Evolutionary conservation across 2,329 filamentous ascomycete genomes (phyloP).

Genomic region (Claviceps maximensis): DNA sequence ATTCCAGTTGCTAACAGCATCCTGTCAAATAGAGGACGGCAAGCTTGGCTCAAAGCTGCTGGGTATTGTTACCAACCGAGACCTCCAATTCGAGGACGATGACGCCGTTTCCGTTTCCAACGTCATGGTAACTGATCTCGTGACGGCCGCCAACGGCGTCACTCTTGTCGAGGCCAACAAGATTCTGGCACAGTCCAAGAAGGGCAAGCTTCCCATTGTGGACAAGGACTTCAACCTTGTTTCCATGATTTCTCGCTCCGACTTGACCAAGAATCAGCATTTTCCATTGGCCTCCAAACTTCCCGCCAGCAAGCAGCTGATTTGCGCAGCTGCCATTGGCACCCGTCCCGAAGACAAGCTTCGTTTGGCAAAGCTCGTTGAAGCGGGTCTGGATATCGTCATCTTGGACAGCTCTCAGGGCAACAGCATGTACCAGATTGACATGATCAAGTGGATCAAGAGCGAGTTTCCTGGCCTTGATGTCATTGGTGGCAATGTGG

Average conservation of each 20-base stretch:
- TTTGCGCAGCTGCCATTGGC: slow-evolving; percentile 89
- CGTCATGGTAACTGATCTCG: slow-evolving; percentile 91
- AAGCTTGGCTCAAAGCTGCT: slow-evolving; percentile 90
- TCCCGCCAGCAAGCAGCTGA: slow-evolving; percentile 91
- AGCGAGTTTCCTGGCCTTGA: slow-evolving; percentile 71
- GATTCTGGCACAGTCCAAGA: slow-evolving; percentile 89
- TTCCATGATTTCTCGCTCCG: slow-evolving; percentile 84
- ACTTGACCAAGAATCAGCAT: slow-evolving; percentile 97
- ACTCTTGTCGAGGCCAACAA: slow-evolving; percentile 80
- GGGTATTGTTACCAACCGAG: slow-evolving; percentile 94
- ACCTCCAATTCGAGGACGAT: slow-evolving; percentile 90
- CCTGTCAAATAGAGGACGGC: slow-evolving; percentile 59
- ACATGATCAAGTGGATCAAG: slow-evolving; percentile 97
- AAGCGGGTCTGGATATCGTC: slow-evolving; percentile 90
- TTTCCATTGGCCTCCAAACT: slow-evolving; percentile 95
- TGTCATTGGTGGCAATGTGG: slow-evolving; percentile 96
- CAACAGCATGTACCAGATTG: slow-evolving; percentile 96
- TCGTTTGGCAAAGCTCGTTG: slow-evolving; percentile 75
- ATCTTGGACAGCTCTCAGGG: slow-evolving; percentile 94
- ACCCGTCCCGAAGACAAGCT: slow-evolving; percentile 87
- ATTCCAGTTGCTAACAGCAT: slow-evolving; percentile 5
- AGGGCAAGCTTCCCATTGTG: slow-evolving; percentile 92
- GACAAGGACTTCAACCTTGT: slow-evolving; percentile 74
- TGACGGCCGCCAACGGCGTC: slow-evolving; percentile 75
- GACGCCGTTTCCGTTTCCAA: slow-evolving; percentile 59